These are phyloP conservation scores for Nicotiana tomentosiformis DNA, from an alignment of 257 asterid species.

Conservation along the genomic window DNA sequence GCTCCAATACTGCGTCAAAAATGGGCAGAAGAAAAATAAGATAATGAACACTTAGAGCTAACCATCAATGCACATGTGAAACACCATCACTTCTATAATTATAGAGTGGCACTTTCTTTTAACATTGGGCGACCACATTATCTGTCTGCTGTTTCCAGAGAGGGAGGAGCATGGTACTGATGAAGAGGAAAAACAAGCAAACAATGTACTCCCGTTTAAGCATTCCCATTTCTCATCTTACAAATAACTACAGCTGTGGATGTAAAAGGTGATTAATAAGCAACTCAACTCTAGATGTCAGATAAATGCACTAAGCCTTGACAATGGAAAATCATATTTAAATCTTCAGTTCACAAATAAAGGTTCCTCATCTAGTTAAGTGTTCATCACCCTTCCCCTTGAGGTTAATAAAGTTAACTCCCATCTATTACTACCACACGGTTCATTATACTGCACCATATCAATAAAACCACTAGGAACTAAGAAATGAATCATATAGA, in stretches of 20 bases:
- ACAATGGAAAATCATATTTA: not conserved
- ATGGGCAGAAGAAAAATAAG: not conserved
- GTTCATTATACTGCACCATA: not conserved
- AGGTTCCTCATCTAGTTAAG: not conserved
- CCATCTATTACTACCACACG: not conserved
- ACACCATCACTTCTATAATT: not conserved
- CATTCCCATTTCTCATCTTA: not conserved
- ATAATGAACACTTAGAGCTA: not conserved
- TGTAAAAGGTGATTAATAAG: not conserved
- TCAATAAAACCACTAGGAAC: not conserved
- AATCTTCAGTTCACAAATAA: not conserved
- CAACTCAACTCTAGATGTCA: not conserved
- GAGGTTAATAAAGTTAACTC: not conserved
- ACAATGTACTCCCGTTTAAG: not conserved
- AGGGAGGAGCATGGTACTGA: not conserved
- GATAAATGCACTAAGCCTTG: not conserved
- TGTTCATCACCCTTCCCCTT: not conserved
- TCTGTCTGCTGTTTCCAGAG: not conserved
- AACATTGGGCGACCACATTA: not conserved
- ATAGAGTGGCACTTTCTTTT: not conserved
- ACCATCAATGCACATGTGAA: not conserved
- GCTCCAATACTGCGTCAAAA: conserved; percentile 23
- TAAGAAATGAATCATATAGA: not conserved
- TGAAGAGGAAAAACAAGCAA: not conserved
- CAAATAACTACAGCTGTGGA: not conserved